A percentile compares a stretch with the other conserved stretches of the same genome.
phyloP scores from a whole-genome alignment of 1,284 basidiomycete species.

The Marasmius oreades region DNA sequence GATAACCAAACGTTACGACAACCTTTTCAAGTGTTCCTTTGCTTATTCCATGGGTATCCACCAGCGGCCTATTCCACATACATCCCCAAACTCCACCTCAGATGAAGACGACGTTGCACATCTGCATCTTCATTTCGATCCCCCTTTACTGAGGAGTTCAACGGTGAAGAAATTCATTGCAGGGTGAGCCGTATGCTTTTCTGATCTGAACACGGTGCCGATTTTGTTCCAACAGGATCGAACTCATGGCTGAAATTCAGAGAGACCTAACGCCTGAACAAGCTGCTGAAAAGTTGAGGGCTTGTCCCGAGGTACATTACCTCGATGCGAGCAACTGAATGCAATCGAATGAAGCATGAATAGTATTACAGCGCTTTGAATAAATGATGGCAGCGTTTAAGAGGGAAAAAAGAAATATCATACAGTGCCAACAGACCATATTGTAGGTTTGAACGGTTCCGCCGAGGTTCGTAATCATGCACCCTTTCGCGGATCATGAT shows the following conservation, averaged over 20 bases:
- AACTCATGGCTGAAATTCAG: conserved; percentile 90
- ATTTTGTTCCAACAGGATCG: conserved; percentile 54
- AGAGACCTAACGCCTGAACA: conserved; percentile 90
- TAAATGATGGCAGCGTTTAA: too few species aligned
- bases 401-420: too few species aligned
- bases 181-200: conserved; percentile 51
- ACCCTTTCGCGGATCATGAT: too few species aligned
- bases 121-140: conserved; percentile 87
- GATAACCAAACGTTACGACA: conserved; percentile 80
- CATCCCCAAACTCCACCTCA: conserved; percentile 22
- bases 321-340: conserved; percentile 17
- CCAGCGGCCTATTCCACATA: conserved; percentile 65
- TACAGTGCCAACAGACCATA: too few species aligned
- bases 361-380: too few species aligned
- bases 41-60: conserved; percentile 97
- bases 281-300: conserved; percentile 65
- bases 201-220: background rate
- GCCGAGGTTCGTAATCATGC: too few species aligned
- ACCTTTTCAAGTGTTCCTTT: conserved; percentile 84
- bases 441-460: too few species aligned
- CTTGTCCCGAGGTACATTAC: conserved; percentile 36
- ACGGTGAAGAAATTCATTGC: conserved; percentile 90
- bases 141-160: conserved; percentile 82
- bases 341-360: too few species aligned
- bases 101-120: conserved; percentile 65